Base-by-base conservation (phyloP, 2,329 filamentous ascomycete species). In the Beauveria medogensis region DNA sequence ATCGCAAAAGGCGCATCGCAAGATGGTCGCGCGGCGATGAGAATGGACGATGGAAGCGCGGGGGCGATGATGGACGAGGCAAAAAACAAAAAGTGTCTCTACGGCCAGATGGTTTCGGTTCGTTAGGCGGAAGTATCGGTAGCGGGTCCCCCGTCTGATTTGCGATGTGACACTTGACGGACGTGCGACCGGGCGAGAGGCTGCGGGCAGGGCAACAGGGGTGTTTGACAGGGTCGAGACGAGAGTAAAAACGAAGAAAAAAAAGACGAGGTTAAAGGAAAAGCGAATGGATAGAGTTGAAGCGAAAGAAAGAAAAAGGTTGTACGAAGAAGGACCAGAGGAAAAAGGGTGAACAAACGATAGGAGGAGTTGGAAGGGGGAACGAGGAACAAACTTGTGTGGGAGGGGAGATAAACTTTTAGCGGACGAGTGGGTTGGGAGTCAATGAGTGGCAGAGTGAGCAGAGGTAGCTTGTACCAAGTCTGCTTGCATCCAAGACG, bases 1-100 rank as follows among this genome's bases (percentile, higher is more conserved):
- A 26, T 59, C 37, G 46, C 54, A 24, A 40, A 40, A 5, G 14
- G 55, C 55, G 56, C 56, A 59, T 59, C 34, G 56, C 56, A 51
- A 48, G 37, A 47, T 22, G 22, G 56, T 44, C 30, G 47, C 44
- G 30, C 44, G 22, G 55, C 55, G 55, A 48, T 48, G 8, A 1
- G 16, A 22, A 56, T 48, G 43, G 54, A 37, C n/a, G 44, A 50
- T 50, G 48, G 34, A 26, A 30, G 24, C 56, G 47, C 56, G 46
- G 55, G 16, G n/a, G 46, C 37, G 47, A 59, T 59, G 56, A 59
- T 59, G 46, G 56, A 52, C 55, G 44, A 57, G 46, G 37, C 47
- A 59, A 59, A 51, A 59, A 24, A 28, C 14, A 28, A 18, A 50
- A 20, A 16, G 55, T 44, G 44, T 48, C n/a, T 44, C 28, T 16